Base-by-base conservation (phyloP, 2,329 filamentous ascomycete genomes). In the Paecilomyces sp. region DNA sequence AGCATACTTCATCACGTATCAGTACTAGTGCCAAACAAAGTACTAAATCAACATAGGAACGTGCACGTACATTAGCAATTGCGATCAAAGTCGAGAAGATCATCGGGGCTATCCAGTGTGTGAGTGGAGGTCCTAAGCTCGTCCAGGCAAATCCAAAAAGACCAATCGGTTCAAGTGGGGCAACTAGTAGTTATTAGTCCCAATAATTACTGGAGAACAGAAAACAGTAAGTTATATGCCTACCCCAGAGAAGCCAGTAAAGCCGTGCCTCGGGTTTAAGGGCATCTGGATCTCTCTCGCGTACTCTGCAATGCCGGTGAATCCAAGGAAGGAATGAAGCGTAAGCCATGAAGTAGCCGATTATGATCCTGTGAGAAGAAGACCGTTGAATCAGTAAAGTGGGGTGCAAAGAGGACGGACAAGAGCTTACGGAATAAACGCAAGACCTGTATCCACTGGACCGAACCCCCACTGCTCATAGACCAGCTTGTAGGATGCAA, bases 231-330 rank as follows among this genome's bases (percentile, higher is more conserved):
- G 34, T 15, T 4, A 22, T 56, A 22, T 22, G 63, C 71, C 63
- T 59, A 76, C 74, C 81, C 61, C 75, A 87, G 15, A 87, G 74
- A 0, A 88, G 74, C 77, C 80, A 84, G 74, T 80, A 83, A 5
- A 88, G 76, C 8, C 85, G 80, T 15, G 78, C 77, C 66, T 88
- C 85, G 53, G 88, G 88, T 66, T 88, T 85, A 0, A 88, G 84
- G 7, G 66, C 71, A 56, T 77, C 75, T 3, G 74, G 71, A 59
- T 75, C 68, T 12, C 61, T 74, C 66, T 63, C 75, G 64, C 61
- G 78, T 66, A 62, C 80, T 71, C 60, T 77, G 70, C 34, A 74
- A 68, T 59, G 73, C 60, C 56, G 78, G 70, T 60, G 76, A 54
- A 85, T 83, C 57, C 81, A 79, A 0, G 81, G 81, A 34, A 86